phyloP scores from a whole-genome alignment of 768 basidiomycete genomes.

The Zangia roseola region DNA sequence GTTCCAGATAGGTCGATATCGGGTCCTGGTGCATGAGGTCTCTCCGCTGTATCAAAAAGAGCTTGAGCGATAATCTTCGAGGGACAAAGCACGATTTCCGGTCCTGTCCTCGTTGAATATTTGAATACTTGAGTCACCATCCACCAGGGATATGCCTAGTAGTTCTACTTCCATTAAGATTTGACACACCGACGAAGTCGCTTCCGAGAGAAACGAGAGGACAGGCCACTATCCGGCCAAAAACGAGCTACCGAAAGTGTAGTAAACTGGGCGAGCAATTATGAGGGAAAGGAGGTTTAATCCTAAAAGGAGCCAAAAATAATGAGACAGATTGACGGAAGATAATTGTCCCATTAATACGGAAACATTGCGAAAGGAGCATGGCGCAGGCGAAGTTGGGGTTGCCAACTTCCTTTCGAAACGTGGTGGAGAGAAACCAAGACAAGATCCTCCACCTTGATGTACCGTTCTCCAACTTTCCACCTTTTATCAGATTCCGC shows the following conservation, averaged over 20 bases:
- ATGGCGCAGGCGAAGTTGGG: conserved; percentile 57
- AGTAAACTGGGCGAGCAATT: no score
- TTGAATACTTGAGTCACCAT: no score
- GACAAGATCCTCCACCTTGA: conserved; percentile 64
- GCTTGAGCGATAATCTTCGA: no score
- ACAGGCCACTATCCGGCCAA: background rate
- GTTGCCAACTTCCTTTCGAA: conserved; percentile 81
- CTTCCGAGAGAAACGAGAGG: background rate
- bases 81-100: no score
- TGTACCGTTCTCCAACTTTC: conserved; percentile 57
- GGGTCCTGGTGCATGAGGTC: no score
- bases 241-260: no score
- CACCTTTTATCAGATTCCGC: conserved; percentile 61
- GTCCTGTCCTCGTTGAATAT: no score
- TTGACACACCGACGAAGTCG: background rate
- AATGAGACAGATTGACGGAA: background rate
- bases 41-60: no score
- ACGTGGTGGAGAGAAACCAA: conserved; percentile 82
- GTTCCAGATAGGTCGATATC: no score
- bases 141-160: no score
- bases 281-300: no score
- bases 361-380: background rate
- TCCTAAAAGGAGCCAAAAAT: background rate
- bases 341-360: conserved; percentile 1
- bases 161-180: background rate